Evolutionary conservation across 768 basidiomycete species (phyloP), one percentile per base, ranked within the genome.

Genomic region (Lactarius sanguifluus): DNA sequence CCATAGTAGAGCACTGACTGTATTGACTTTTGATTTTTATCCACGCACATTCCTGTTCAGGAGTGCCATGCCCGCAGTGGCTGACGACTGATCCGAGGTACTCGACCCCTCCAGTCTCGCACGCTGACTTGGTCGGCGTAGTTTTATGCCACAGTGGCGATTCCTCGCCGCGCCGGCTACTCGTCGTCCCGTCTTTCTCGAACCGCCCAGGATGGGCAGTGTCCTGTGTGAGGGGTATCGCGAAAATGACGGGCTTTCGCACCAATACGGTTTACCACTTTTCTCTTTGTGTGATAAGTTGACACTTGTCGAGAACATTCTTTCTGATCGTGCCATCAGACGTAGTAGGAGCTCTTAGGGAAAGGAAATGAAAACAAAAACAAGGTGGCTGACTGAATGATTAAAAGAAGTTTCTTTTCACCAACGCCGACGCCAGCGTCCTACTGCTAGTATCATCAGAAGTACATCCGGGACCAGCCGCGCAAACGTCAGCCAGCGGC

Each of bases 71-170:
- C 34, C 13, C 10, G n/a, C 41, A 45, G 55, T 34, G 16, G 47
- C 47, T 62, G 61, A 57, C 65, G 30, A 36, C 28, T 66, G 65
- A 66, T 66, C 61, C 61, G 65, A 20, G 28, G 15, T 61, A 28
- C 34, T 40, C 60, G 65, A 62, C 47, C 34, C 30, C 58, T 43
- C 40, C 20, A 54, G 7, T 15, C 65, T 66, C 50, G 38, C 32
- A 59, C 30, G 18, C 5, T 54, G 18, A 32, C 60, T 34, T n/a
- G 28, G 55, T 56, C 28, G 36, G 45, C 45, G 18, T 47, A 50
- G 23, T 23, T 25, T 8, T 13, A 15, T 23, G 32, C 28, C 25
- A 32, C 65, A 38, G 47, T 52, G 57, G 50, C 50, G 50, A 52
- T 52, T 52, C 2, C 36, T 36, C 38, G 20, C 54, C 18, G n/a